Evolutionary conservation across 768 basidiomycete species (phyloP), one percentile per base, ranked within the genome.

Genomic region (Rhodosporidiobolus sp.): DNA sequence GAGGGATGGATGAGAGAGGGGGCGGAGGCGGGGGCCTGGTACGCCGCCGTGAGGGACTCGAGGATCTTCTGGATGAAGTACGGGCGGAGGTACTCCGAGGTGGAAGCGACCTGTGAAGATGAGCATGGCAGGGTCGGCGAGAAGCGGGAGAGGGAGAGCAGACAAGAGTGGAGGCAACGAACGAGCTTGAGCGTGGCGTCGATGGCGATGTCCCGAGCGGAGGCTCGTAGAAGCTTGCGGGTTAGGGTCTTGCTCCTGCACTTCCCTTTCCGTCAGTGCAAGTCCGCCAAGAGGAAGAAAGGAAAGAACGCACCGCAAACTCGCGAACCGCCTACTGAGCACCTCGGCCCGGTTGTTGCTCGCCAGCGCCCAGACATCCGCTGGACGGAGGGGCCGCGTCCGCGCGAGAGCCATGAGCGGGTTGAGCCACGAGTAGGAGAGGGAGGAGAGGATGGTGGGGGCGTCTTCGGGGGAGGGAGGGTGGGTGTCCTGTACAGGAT

Each of bases 281-380:
- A n/a, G n/a, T n/a, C n/a, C n/a, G n/a, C n/a, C n/a, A n/a, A n/a
- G n/a, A n/a, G n/a, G 8, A 14, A 28, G 17, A 3, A 11, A 24
- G 32, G 34, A 19, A 24, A 1, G 5, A 14, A 14, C 71, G 30
- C 30, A 68, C 65, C 26, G 38, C 20, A 70, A 62, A 1, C 63
- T 32, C 12, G 43, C 46, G 61, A 77, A 77, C 2, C 72, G 55
- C 1, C 68, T 32, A 5, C 59, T 45, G 26, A 77, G 65, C 9
- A 77, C 71, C 38, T 70, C 65, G 22, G 69, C 62, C 7, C 70
- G 65, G 45, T 76, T 73, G 46, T 54, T 75, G 24, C 70, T 50
- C 30, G 72, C 69, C n/a, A 77, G 72, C 16, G 60, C 55, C 65
- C 72, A 77, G 0, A 77, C 72, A 38, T 77, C 77, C 49, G n/a